phyloP scores from a whole-genome alignment of 228 moss, liverwort and hornwort species.

The Sphagnum fallax region DNA sequence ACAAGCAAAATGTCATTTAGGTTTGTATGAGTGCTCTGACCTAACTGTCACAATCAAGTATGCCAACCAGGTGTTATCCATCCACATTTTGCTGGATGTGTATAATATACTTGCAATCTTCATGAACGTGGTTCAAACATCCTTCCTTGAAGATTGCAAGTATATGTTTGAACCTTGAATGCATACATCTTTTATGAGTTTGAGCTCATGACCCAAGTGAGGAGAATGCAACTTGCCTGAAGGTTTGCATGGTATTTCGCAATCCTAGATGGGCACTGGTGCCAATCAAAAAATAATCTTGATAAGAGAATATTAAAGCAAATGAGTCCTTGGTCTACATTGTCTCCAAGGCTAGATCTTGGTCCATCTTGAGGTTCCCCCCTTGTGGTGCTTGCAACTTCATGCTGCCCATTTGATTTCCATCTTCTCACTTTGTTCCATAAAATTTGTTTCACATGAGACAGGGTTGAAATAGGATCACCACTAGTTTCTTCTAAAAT shows the following conservation, averaged over 20 bases:
- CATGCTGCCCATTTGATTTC: slow-evolving; percentile 4
- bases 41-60: too few species aligned
- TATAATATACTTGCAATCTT: too few species aligned
- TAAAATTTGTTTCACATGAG: slow-evolving; percentile 25
- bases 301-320: slow-evolving; percentile 28
- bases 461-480: slow-evolving; percentile 6
- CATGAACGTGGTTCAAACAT: too few species aligned
- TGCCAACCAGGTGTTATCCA: too few species aligned
- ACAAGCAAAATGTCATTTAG: too few species aligned
- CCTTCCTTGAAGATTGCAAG: too few species aligned
- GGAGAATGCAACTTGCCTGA: slow-evolving; percentile 21
- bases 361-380: slow-evolving; percentile 2
- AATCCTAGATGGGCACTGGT: slow-evolving; percentile 24
- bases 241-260: slow-evolving; percentile 18
- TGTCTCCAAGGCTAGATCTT: slow-evolving; percentile 2
- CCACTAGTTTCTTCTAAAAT: slow-evolving; percentile 6
- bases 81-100: too few species aligned
- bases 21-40: too few species aligned
- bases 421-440: slow-evolving; percentile 14
- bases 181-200: too few species aligned
- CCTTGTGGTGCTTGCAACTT: not conserved
- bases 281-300: slow-evolving; percentile 49
- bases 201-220: not conserved
- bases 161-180: too few species aligned
- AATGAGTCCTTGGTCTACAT: slow-evolving; percentile 20